Evolutionary conservation across 345 rosid species (phyloP), one percentile per base, ranked within the genome.

Genomic region (Populus ilicifolia): DNA sequence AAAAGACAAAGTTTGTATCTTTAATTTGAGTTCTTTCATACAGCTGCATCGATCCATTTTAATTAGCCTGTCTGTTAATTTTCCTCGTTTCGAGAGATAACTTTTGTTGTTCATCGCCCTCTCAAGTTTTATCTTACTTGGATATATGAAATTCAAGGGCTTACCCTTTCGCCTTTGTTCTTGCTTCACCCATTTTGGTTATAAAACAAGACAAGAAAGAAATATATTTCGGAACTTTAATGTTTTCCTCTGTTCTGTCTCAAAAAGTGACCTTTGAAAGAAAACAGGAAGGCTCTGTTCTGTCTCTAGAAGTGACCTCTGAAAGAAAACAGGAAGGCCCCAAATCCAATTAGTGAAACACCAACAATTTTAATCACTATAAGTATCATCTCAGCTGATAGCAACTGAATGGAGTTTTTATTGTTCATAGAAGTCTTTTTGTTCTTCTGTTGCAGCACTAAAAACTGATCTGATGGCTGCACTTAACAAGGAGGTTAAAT

Each of bases 401-500:
- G 67, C 36, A 33, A 48, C 13, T 1, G 21, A 48, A 11, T 66
- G 38, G 41, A 52, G 44, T 74, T 62, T 66, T 38, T 23, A 54
- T 46, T 50, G 48, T 25, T 54, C 3, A 36, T 66, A 30, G 14
- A 27, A 18, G 13, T 38, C 36, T 2, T 67, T 21, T 50, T 70
- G 20, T 71, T 79, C 0, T 56, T 71, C 71, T 25, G 14, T 65
- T 82, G 85, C 87, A 95, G 99, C 86, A 74, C 78, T 96, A 84
- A 93, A 90, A 77, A 81, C 89, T 79, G 99, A 95, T 88, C 70
- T 95, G 76, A 86, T 88, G 90, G 87, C 82, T 82, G 86, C 89
- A 46, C 87, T 95, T 43, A 84, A 90, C 77, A 91, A 91, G 87
- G 91, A 84, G 88, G 98, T 90, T 77, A 93, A 89, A 81, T 89